Evolutionary conservation across 352 stramenopile species (phyloP), one percentile per base, ranked within the genome.

Genomic region (Phytophthora nicotianae): DNA sequence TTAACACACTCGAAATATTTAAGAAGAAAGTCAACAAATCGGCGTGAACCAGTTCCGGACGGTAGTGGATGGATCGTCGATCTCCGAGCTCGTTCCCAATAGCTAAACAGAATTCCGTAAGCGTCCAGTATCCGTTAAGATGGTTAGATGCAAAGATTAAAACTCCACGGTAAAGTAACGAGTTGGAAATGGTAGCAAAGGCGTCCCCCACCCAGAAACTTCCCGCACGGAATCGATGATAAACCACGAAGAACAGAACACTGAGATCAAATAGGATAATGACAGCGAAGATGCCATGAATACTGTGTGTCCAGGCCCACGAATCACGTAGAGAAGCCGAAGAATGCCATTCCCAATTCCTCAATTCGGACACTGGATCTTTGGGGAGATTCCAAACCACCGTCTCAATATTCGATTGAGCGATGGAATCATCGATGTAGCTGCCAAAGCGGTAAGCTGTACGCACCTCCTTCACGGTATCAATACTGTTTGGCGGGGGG

Each of bases 171-270:
- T 70, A 62, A 0, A 67, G n/a, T 14, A 81, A 49, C 4, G 65
- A 65, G 10, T 20, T 68, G 6, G 68, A 81, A 21, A 83, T 63
- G 3, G 63, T 69, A n/a, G 62, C 52, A 47, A 82, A 82, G 4
- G 74, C 67, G 16, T 79, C 70, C 13, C 73, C 73, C 3, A 82
- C 40, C 73, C 70, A 86, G 13, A 82, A 11, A 23, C 73, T 66
- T 13, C 70, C 66, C 5, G 57, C 26, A 1, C 38, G 50, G 1
- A 73, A 23, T 4, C 72, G 72, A 6, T 58, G 65, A 17, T 61
- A 63, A 13, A 77, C 75, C 5, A 69, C 40, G 10, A 86, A 48
- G 11, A 77, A 61, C 5, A 82, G 46, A 19, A 82, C 41, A 6
- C 65, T 20, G 0, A 86, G 32, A 7, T 67, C 62, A 50, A 78